Evolutionary conservation across 2,329 filamentous ascomycete species (phyloP), one percentile per base, ranked within the genome.

Genomic region (Nigrospora oryzae): DNA sequence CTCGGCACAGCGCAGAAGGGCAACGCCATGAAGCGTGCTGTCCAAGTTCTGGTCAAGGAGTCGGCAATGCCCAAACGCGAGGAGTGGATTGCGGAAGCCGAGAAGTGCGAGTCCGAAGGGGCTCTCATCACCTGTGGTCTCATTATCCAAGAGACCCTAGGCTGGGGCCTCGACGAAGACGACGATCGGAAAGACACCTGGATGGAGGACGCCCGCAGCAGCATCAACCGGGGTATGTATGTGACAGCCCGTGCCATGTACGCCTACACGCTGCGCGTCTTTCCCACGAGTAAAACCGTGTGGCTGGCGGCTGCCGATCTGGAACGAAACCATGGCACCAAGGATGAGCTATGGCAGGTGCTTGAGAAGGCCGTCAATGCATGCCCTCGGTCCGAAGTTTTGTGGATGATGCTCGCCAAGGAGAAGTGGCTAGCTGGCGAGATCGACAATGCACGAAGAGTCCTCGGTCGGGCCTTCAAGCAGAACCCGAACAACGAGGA

Each of bases 401-500:
- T 98, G 16, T 98, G 93, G 93, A 84, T 98, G 75, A 86, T 94
- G 73, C 83, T 96, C 43, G 93, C 91, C 33, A 88, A 91, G 65
- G 93, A 97, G 68, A 95, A 90, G 60, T 93, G 89, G 87, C 81
- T 93, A 58, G 80, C 85, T 3, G 89, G 89, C 41, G 84, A 95
- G 56, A 82, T 95, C 38, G 84, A 95, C 60, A 88, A 88, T 50
- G 90, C 93, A 12, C 80, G 93, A 45, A 75, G 82, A 49, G 89
- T 97, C 1, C 79, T 98, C 14, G 91, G 83, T 28, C 81, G 84
- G 51, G 93, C 91, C 5, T 98, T 98, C 73, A 84, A 91, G 55
- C 88, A 95, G 61, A 94, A 97, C 56, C 89, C 89, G 1, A 90
- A 94, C 63, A 96, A 95, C 66, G 93, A 98, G 64, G 89, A 97